Percentiles rank a stretch among this genome's conserved stretches.
Evolutionary conservation across 768 basidiomycete genomes (phyloP).

Genomic region (Coprinellus aureogranulatus): DNA sequence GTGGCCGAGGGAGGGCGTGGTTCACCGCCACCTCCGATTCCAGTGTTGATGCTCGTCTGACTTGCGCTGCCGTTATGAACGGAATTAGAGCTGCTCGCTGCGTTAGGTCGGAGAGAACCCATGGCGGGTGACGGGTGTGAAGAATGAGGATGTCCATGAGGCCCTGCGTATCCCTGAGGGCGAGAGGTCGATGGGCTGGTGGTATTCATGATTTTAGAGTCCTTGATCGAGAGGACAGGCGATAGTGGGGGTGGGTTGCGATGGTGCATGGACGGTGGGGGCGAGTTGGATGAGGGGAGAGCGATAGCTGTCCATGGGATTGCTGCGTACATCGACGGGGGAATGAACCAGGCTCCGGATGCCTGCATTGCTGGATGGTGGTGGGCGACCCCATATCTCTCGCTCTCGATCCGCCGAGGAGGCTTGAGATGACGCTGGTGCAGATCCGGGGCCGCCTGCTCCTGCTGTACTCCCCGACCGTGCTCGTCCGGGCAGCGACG

Average conservation of each 20-base stretch:
- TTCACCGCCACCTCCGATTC: slow-evolving; percentile 1
- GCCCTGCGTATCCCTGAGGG: background rate
- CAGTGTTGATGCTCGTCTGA: background rate
- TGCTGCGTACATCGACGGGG: background rate
- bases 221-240: background rate
- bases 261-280: background rate
- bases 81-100: too few species aligned
- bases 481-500: slow-evolving; percentile 4
- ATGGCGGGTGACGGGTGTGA: slow-evolving; percentile 15
- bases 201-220: background rate
- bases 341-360: slow-evolving; percentile 1
- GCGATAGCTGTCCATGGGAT: background rate
- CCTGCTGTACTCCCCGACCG: slow-evolving; percentile 1
- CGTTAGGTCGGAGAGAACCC: slow-evolving; percentile 11
- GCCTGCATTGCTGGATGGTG: background rate
- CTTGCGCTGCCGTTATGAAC: background rate
- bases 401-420: background rate
- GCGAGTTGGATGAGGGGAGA: background rate
- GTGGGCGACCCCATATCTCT: background rate
- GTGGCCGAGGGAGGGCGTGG: too few species aligned
- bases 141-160: slow-evolving; percentile 7
- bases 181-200: background rate
- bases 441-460: background rate
- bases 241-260: background rate
- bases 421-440: background rate